Evolutionary conservation across 202 grass and related monocot genomes (phyloP).

Genomic region (Schoenoplectus triqueter): DNA sequence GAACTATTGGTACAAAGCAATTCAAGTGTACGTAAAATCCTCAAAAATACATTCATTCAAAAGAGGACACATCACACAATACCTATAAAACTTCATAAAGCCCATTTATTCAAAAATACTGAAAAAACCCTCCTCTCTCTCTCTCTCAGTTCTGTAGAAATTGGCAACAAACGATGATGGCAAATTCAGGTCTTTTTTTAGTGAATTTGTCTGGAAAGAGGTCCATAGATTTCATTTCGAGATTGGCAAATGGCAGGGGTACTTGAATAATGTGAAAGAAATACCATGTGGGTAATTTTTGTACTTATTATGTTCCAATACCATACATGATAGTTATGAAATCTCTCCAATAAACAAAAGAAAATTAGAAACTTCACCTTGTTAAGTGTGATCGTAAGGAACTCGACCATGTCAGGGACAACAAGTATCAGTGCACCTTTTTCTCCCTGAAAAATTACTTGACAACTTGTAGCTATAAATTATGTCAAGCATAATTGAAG

Average conservation of each 20-base stretch:
- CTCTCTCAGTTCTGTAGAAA: background rate
- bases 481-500: background rate
- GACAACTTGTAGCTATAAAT: conserved; percentile 18
- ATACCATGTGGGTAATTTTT: background rate
- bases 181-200: background rate
- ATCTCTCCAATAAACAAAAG: conserved; percentile 32
- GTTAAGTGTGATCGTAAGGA: conserved; percentile 62
- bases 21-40: background rate
- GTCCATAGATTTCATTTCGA: background rate
- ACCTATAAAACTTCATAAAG: background rate
- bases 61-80: background rate
- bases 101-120: background rate
- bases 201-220: background rate
- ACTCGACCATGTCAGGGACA: conserved; percentile 90
- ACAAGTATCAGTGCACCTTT: conserved; percentile 82
- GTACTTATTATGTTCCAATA: background rate
- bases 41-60: background rate
- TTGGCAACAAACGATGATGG: background rate
- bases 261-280: background rate
- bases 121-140: background rate
- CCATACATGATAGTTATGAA: conserved; percentile 22
- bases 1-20: background rate
- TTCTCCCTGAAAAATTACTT: conserved; percentile 57
- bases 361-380: conserved; percentile 50
- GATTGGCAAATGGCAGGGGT: background rate